phyloP scores from a whole-genome alignment of 1,139 yeast species.

The Debaryomycetaceae sp. region DNA sequence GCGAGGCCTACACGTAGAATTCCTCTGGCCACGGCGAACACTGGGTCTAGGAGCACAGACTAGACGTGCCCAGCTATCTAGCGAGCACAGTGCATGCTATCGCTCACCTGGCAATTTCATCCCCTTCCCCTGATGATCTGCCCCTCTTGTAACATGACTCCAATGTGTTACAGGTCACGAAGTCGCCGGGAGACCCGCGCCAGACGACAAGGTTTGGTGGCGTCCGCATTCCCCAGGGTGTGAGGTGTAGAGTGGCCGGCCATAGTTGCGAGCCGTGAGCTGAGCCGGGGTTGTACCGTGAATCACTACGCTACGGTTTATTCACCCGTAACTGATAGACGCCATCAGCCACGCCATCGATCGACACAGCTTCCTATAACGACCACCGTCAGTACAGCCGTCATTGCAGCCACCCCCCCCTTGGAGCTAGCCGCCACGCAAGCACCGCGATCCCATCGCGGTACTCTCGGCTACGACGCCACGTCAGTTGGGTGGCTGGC shows the following conservation, averaged over 20 bases:
- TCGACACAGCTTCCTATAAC: background rate
- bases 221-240: too few species aligned
- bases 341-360: background rate
- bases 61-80: too few species aligned
- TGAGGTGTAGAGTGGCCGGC: background rate
- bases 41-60: background rate
- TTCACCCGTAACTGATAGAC: background rate
- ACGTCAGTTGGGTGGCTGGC: background rate
- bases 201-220: background rate
- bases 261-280: background rate
- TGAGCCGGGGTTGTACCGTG: background rate
- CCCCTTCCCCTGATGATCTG: too few species aligned
- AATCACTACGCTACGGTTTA: too few species aligned
- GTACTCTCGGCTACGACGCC: too few species aligned
- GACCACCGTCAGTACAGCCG: background rate
- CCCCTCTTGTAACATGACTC: background rate
- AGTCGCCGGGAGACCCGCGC: background rate
- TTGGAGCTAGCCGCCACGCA: too few species aligned
- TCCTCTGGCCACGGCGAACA: background rate
- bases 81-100: too few species aligned
- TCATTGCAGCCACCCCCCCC: too few species aligned
- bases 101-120: too few species aligned
- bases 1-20: background rate
- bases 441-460: too few species aligned
- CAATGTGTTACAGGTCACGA: background rate